Evolutionary conservation across 2,329 filamentous ascomycete genomes (phyloP).

Genomic region (Grosmannia clavigera): DNA sequence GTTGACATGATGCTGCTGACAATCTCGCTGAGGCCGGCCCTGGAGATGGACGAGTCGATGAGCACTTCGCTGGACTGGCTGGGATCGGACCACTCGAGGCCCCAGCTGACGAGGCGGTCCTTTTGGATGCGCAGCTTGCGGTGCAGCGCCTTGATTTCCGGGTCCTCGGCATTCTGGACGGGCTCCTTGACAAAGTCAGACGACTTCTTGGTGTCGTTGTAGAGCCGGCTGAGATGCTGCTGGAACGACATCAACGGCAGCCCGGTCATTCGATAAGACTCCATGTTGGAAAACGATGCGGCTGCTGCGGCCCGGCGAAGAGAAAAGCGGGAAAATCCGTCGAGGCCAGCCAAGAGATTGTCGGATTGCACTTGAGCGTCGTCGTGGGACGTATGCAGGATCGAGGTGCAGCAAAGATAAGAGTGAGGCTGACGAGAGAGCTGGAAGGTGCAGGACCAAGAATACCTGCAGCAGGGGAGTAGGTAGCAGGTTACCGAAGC

Average conservation of each 20-base stretch:
- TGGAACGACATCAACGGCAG: constrained; percentile 43
- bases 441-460: background rate
- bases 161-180: constrained; percentile 49
- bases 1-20: constrained; percentile 69
- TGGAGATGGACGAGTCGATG: constrained; percentile 59
- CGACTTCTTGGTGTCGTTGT: constrained; percentile 70
- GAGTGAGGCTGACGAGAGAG: background rate
- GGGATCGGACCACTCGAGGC: constrained; percentile 68
- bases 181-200: constrained; percentile 59
- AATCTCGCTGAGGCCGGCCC: constrained; percentile 62
- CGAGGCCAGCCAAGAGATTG: too few species aligned
- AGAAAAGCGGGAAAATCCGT: too few species aligned
- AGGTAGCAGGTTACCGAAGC: background rate
- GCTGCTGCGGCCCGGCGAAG: too few species aligned
- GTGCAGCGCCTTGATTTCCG: constrained; percentile 59
- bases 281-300: constrained; percentile 24
- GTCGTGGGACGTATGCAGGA: background rate
- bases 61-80: constrained; percentile 43
- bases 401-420: background rate
- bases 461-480: background rate
- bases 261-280: constrained; percentile 35
- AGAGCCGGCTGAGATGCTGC: constrained; percentile 56
- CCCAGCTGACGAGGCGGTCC: constrained; percentile 68
- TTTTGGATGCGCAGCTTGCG: constrained; percentile 71
- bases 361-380: background rate